These are phyloP conservation scores for Gynochthodes officinalis DNA, from an alignment of 257 asterid species.

Conservation along the genomic window DNA sequence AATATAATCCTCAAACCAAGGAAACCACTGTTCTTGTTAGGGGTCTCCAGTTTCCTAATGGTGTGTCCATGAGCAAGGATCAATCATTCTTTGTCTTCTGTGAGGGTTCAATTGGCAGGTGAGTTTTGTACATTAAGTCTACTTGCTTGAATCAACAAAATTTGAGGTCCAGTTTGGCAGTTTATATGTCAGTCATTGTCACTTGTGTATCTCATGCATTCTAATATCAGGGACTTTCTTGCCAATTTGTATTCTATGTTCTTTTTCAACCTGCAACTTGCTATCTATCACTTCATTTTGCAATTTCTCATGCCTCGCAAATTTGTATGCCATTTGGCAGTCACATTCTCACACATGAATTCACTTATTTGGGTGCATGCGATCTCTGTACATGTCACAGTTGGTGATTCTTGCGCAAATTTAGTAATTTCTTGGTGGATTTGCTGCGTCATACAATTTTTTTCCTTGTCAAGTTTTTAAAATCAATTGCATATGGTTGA, in stretches of 20 bases:
- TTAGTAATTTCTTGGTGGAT: background rate
- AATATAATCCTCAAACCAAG: conserved; percentile 59
- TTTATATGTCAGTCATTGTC: background rate
- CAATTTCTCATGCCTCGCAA: background rate
- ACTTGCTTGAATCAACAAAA: background rate
- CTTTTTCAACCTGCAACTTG: background rate
- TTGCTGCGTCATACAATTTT: background rate
- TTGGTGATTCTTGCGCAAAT: background rate
- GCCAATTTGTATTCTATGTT: background rate
- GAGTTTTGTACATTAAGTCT: conserved; percentile 5
- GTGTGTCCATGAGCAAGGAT: conserved; percentile 85
- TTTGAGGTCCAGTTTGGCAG: background rate
- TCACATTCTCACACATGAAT: background rate
- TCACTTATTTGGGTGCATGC: background rate
- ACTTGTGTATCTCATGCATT: background rate
- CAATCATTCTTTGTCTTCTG: conserved; percentile 74
- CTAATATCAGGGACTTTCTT: background rate
- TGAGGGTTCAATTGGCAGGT: conserved; percentile 82
- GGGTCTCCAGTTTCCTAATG: conserved; percentile 80
- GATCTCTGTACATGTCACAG: background rate
- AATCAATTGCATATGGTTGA: no score
- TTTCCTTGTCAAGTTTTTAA: no score
- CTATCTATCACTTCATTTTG: background rate
- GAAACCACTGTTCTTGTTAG: conserved; percentile 72
- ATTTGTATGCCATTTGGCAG: background rate